phyloP scores from a whole-genome alignment of 2,329 filamentous ascomycete species.

The Cercospora berteroae region DNA sequence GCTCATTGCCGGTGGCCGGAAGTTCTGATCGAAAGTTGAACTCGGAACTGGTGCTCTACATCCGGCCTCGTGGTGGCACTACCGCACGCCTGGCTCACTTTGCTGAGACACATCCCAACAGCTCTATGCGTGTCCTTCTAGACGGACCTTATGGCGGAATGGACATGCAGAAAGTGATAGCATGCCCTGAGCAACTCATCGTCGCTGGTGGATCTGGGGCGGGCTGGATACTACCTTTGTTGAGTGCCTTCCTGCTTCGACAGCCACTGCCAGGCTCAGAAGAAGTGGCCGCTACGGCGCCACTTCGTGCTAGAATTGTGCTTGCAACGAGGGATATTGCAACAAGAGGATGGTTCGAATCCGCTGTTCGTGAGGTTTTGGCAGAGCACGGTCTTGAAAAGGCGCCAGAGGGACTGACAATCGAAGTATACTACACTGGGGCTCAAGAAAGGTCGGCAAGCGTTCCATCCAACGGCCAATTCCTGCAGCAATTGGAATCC shows the following conservation, averaged over 20 bases:
- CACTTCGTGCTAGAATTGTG: constrained; percentile 14
- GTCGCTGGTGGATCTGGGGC: constrained; percentile 58
- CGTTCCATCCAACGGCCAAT: not conserved
- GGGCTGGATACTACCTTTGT: constrained; percentile 51
- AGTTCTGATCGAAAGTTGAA: constrained; percentile 18
- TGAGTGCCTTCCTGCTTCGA: constrained; percentile 40
- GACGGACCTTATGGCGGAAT: constrained; percentile 61
- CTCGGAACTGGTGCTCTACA: constrained; percentile 53
- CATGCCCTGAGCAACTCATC: constrained; percentile 48
- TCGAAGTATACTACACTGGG: constrained; percentile 27
- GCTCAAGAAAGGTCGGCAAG: not conserved
- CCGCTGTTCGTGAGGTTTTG: constrained; percentile 34
- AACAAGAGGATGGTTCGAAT: constrained; percentile 39
- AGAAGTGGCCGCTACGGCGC: not conserved
- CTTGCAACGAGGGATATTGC: constrained; percentile 39
- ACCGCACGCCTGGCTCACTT: constrained; percentile 48
- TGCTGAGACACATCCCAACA: constrained; percentile 36
- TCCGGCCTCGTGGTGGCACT: constrained; percentile 51
- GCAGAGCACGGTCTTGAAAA: constrained; percentile 21
- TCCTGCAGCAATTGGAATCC: constrained; percentile 14
- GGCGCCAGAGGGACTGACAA: constrained; percentile 10
- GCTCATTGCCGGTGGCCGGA: constrained; percentile 44
- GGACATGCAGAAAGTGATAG: constrained; percentile 37
- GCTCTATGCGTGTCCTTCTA: constrained; percentile 48
- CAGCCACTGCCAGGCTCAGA: constrained; percentile 11